phyloP scores from a whole-genome alignment of 2,329 filamentous ascomycete genomes.

The Cercospora beticola region DNA sequence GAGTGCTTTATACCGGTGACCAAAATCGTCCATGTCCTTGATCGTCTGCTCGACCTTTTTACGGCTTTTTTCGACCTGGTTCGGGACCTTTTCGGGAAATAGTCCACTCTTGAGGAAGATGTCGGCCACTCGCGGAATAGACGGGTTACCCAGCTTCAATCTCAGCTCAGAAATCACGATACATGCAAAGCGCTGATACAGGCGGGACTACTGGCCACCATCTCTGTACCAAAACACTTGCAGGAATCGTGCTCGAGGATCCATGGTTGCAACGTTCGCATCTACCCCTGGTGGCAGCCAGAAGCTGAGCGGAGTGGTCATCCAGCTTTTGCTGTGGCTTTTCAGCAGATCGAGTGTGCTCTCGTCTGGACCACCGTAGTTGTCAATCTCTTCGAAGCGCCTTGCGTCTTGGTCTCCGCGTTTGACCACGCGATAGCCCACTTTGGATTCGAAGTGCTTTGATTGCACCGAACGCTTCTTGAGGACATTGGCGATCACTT shows the following conservation, averaged over 20 bases:
- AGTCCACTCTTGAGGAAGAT: neutral
- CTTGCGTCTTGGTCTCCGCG: neutral
- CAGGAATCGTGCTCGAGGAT: neutral
- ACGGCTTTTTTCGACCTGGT: neutral
- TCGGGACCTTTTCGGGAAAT: neutral
- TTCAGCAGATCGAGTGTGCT: neutral
- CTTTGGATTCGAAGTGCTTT: neutral
- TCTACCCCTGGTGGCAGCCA: neutral
- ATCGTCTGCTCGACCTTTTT: neutral
- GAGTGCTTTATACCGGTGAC: neutral
- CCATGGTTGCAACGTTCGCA: neutral
- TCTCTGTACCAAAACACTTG: neutral
- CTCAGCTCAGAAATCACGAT: neutral
- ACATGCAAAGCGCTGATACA: neutral
- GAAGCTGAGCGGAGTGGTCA: neutral
- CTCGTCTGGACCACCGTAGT: neutral
- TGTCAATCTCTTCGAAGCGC: neutral
- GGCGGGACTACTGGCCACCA: conserved; percentile 2
- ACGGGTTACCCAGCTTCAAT: neutral
- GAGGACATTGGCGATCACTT: neutral
- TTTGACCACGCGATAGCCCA: neutral
- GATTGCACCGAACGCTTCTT: neutral
- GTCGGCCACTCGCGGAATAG: neutral
- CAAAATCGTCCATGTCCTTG: neutral
- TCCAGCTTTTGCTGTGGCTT: neutral